Base-by-base conservation (phyloP, 331 rosid genomes). In the Phaseolus coccineus region DNA sequence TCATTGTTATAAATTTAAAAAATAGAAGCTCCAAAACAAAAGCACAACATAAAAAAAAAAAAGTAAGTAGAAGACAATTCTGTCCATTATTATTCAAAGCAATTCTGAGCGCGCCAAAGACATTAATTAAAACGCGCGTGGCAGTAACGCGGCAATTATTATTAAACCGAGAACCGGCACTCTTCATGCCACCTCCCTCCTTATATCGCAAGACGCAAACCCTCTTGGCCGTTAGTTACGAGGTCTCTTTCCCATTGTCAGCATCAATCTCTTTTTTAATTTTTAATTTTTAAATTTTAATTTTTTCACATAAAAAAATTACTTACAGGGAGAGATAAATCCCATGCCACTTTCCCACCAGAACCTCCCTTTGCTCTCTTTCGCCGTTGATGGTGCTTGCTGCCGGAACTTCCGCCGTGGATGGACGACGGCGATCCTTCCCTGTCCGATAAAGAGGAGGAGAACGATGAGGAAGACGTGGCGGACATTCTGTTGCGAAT, bases 361-460 rank as follows among this genome's bases (percentile, higher is more conserved):
- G 13, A 69, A 63, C 80, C 62, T 85, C 87, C 83, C 85, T 51
- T 50, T 48, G 13, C 39, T 67, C 72, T 77, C 78, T 39, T 81
- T 64, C 65, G 27, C 84, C 85, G 81, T 93, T 89, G 81, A 93
- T 89, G 98, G 88, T 89, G 82, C 61, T 75, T 79, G 68, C 77
- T 28, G 81, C 84, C 65, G 48, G 24, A 46, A 39, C 35, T 52
- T 72, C 79, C 50, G 33, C 81, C 62, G 80, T 83, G 86, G 72
- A 94, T 94, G 98, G 98, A 81, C 86, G 86, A 85, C 78, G 87
- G 70, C 79, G 89, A 78, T 51, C 79, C 73, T 79, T 48, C 47
- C 46, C 51, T 79, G 1, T 77, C 82, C 2, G 83, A 84, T 70
- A 74, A 58, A 10, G 83, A 79, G 22, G 76, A 82, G 62, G 85